Base-by-base conservation (phyloP, 148 eudicot species). In the Vaccinium vitisidaea region DNA sequence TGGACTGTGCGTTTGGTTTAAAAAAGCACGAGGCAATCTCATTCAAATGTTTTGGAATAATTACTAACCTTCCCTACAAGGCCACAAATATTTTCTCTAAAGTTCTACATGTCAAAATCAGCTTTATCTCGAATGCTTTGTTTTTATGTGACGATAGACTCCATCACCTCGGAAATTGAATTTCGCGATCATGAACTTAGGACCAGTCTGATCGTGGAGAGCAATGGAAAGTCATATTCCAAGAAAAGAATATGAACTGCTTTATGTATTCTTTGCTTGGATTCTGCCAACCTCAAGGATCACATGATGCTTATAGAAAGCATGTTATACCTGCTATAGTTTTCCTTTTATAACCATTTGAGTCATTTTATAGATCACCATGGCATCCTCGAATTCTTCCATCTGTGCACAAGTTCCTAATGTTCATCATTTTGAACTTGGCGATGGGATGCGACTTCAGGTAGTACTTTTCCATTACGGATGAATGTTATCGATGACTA, bases 371-470 rank as follows among this genome's bases (percentile, higher is more conserved):
- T 25, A 67, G 73, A 63, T n/a, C 73, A 25, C 36, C 27, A 67
- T 67, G 73, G 73, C 73, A 23, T 67, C 73, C 73, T 67, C 16
- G 15, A n/a, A 46, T 48, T 77, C 80, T 18, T 43, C 80, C 25
- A 77, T 49, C 55, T 7, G 21, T 59, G 67, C 54, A 11, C 36
- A 84, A 46, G 27, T 27, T 63, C 56, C 81, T 48, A 27, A 46
- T 43, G 76, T 84, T 58, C 30, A 79, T 52, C 65, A 77, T 1
- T 67, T 84, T 54, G 56, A 84, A 80, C 77, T 84, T 79, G 32
- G 43, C 0, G 53, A 84, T 69, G 86, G 86, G 46, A 69, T 84
- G 83, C 67, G 32, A 70, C 86, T 84, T 67, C 83, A 84, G 86
- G 86, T 84, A 65, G 74, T 78, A 59, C 23, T 59, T 36, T 43